Conservation (phyloP, 257 asterid genomes). For the Scutellaria minor region DNA sequence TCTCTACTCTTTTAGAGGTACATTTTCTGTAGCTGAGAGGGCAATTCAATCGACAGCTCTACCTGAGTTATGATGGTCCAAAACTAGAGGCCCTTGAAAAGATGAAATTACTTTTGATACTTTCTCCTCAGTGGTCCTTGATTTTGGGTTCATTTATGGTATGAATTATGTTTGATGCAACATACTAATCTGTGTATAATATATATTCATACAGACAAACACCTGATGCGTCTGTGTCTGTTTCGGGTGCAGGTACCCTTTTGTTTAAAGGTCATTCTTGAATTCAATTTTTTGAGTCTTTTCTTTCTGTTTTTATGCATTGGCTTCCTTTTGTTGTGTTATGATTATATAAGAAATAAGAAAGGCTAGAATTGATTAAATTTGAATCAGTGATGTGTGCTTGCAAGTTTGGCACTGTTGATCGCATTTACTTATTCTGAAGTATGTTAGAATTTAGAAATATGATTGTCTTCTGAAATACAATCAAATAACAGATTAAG, state of each 20-base stretch:
- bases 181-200: too few species aligned
- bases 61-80: constrained; percentile 42
- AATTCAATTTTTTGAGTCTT: too few species aligned
- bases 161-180: too few species aligned
- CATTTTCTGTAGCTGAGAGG: constrained; percentile 54
- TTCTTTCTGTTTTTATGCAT: too few species aligned
- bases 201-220: too few species aligned
- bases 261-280: too few species aligned
- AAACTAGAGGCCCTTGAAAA: constrained; percentile 53
- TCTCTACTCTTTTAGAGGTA: constrained; percentile 66
- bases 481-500: neutral
- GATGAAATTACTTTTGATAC: constrained; percentile 48
- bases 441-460: neutral
- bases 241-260: too few species aligned
- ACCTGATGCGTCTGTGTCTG: too few species aligned
- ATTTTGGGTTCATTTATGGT: constrained; percentile 30
- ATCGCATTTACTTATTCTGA: neutral
- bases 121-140: constrained; percentile 60
- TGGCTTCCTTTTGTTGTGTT: too few species aligned
- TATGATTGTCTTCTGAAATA: neutral
- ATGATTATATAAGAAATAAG: too few species aligned
- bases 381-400: too few species aligned
- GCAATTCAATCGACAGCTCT: constrained; percentile 50
- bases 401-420: neutral
- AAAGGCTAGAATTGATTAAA: too few species aligned